Base-by-base conservation (phyloP, 352 stramenopile genomes). In the Globisporangium paroecandrum region DNA sequence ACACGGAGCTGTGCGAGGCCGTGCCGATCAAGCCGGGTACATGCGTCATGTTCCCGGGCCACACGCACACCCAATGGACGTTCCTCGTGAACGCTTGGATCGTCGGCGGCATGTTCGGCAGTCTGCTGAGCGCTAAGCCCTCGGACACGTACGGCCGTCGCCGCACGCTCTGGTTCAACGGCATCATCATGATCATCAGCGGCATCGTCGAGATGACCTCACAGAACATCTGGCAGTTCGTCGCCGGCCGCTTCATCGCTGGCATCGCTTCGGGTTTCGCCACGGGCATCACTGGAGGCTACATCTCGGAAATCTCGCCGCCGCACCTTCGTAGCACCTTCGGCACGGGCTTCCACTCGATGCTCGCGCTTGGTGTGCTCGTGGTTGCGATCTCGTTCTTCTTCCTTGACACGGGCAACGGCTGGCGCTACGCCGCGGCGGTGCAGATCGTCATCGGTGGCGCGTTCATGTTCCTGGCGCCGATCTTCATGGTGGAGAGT, bases 371-470 rank as follows among this genome's bases (percentile, higher is more conserved):
- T 36, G 79, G 79, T 27, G 75, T 82, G 29, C 63, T 87, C 29
- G 64, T 81, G 36, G 79, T 84, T n/a, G 72, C 68, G 4, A 76
- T 66, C 2, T 77, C 77, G 9, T 81, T 89, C 69, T 90, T 85
- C 65, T 87, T 84, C 70, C 69, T 75, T 47, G 73, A 86, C 70
- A 81, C 81, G 20, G 56, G 74, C 20, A 74, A 69, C 27, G 81
- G 78, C 32, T 91, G 81, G 81, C 79, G 83, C 9, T 79, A 84
- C 66, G 83, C 86, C 65, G 83, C 78, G 55, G 83, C 47, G 7
- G 84, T 91, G 36, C 79, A 80, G 24, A 77, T 85, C 29, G 62
- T 87, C 46, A 66, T 90, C 1, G 82, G 71, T 1, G 72, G 15
- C 0, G 58, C 82, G 22, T 86, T 89, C 59, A 53, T 88, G 20